Base-by-base conservation (phyloP, 2,329 filamentous ascomycete species). In the Tolypocladium amazonense region DNA sequence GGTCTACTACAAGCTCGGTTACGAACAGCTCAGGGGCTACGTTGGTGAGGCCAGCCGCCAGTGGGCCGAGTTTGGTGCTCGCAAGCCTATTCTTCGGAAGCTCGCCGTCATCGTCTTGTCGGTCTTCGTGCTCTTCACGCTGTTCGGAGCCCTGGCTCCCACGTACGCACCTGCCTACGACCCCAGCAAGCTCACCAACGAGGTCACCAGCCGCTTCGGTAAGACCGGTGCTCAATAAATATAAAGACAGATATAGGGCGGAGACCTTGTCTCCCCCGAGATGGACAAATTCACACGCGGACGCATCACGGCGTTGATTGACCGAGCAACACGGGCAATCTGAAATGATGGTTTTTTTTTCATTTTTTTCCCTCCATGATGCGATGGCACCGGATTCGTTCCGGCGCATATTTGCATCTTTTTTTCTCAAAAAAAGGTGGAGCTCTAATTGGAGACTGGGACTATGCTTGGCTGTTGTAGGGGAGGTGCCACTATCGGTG, bases 51-150 rank as follows among this genome's bases (percentile, higher is more conserved):
- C 81, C 59, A 81, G 81, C 70, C 88, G 91, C 71, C 83, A 87
- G 62, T 96, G 92, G 92, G 88, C 88, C 57, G 92, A 96, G 70
- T 92, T 94, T 67, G 92, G 92, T 61, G 85, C 85, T 67, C 82
- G 81, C 65, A 88, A 88, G 71, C 92, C 92, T 15, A 83, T 86
- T 55, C 79, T 89, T 68, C 89, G 92, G 77, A 92, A 93, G 78
- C 73, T 92, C 58, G 78, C 90, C 63, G 79, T 94, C 66, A 84
- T 93, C 62, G 82, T 79, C 57, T 75, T 82, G 33, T 80, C 83
- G 25, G 72, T 90, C 60, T 73, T 89, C 64, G 75, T 82, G 58
- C 74, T 93, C 66, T 87, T 94, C 74, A 73, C 90, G 65, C 73
- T 95, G 25, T 82, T 95, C 60, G 84, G 83, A 62, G 83, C 85